Evolutionary conservation across 192 early-diverging fungal genomes (phyloP).

Genomic region (Coemansia sp.): DNA sequence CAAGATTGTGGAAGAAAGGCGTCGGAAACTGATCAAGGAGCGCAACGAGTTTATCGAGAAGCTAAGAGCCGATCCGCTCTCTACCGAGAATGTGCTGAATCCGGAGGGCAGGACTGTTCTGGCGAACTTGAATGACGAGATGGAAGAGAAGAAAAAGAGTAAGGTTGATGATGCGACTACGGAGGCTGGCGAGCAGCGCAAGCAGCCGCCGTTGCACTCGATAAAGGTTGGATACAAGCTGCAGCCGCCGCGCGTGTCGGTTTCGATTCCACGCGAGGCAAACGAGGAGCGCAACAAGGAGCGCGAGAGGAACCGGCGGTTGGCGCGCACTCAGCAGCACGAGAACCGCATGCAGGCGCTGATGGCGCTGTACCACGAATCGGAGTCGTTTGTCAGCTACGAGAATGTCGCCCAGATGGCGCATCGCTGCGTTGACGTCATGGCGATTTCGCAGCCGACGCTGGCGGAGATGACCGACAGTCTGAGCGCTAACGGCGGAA

Average conservation of each 20-base stretch:
- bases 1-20: conserved; percentile 13
- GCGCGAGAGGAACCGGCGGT: conserved; percentile 26
- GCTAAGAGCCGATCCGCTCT: conserved; percentile 46
- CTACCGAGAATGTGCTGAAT: conserved; percentile 53
- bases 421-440: conserved; percentile 11
- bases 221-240: conserved; percentile 27
- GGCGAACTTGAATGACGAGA: conserved; percentile 16
- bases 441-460: conserved; percentile 27
- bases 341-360: conserved; percentile 42
- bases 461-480: conserved; percentile 37
- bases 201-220: background rate
- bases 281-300: conserved; percentile 35
- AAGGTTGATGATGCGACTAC: background rate
- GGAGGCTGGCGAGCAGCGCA: background rate
- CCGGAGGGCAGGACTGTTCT: conserved; percentile 46
- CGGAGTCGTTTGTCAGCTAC: conserved; percentile 42
- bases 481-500: conserved; percentile 28
- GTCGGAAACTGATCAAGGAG: conserved; percentile 26
- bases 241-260: conserved; percentile 40
- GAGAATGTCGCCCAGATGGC: conserved; percentile 37
- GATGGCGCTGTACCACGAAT: conserved; percentile 49
- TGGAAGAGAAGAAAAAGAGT: background rate
- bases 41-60: conserved; percentile 30
- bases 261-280: conserved; percentile 27
- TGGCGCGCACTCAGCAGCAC: conserved; percentile 22